Conservation (phyloP, 371 early-diverging fungal species). For the Mortierella sp. region DNA sequence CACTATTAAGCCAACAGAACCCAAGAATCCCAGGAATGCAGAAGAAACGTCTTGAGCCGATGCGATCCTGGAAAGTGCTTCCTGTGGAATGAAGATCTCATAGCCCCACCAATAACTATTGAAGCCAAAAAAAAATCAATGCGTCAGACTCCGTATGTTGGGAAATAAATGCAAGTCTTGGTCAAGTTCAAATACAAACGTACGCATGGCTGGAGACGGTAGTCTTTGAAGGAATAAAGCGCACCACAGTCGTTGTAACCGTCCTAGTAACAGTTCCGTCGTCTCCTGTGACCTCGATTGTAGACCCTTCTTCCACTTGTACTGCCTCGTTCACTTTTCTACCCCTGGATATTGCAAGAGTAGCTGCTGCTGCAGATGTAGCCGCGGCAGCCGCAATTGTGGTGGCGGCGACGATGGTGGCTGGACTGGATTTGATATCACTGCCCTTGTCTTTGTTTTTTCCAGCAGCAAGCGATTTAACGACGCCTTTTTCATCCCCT, state of each 20-base stretch:
- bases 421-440: conserved; percentile 7
- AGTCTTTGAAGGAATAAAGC: conserved; percentile 33
- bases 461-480: not conserved
- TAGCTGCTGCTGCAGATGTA: conserved; percentile 41
- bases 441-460: not conserved
- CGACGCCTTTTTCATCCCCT: not conserved
- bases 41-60: conserved; percentile 55
- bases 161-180: too few relatives aligned
- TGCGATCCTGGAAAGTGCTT: conserved; percentile 43
- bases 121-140: not conserved
- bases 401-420: conserved; percentile 33
- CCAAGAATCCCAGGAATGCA: conserved; percentile 43
- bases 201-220: conserved; percentile 49
- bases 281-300: not conserved
- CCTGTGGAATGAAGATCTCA: conserved; percentile 52
- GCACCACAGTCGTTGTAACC: conserved; percentile 27
- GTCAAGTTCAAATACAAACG: conserved; percentile 5
- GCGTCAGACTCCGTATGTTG: too few relatives aligned
- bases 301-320: not conserved
- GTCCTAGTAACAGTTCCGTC: conserved; percentile 6
- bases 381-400: conserved; percentile 48
- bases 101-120: conserved; percentile 54
- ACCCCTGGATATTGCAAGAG: conserved; percentile 20
- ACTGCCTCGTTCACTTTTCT: not conserved
- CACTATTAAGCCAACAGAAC: conserved; percentile 48